Percentiles rank a stretch among this genome's conserved stretches.
Conservation (phyloP, 1,139 yeast species). For the Yamadazyma jaroonii region DNA sequence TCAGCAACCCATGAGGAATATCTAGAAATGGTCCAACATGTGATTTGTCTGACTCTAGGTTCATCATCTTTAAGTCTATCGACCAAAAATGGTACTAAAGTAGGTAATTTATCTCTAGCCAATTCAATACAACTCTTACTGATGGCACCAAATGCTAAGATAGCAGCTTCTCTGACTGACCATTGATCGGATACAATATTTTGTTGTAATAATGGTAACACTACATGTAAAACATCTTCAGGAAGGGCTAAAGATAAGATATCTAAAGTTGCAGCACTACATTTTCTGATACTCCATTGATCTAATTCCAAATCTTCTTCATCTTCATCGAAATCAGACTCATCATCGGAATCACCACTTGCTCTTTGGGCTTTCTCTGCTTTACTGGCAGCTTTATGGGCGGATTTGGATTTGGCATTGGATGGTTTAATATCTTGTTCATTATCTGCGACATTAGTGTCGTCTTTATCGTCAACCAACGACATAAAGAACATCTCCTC, state of each 20-base stretch:
- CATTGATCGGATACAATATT: conserved; percentile 69
- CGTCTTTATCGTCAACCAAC: conserved; percentile 67
- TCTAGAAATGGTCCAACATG: conserved; percentile 94
- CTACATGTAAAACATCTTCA: conserved; percentile 58
- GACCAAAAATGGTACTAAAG: conserved; percentile 79
- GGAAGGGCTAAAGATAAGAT: conserved; percentile 71
- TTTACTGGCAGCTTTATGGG: conserved; percentile 43
- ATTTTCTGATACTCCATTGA: conserved; percentile 90
- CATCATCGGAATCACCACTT: conserved; percentile 13
- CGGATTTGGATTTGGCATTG: conserved; percentile 64
- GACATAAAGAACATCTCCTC: conserved; percentile 74
- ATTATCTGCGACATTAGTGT: conserved; percentile 66
- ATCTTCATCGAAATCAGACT: conserved; percentile 36
- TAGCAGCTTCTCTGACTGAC: conserved; percentile 92
- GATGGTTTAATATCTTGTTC: conserved; percentile 87
- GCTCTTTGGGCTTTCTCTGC: conserved; percentile 8
- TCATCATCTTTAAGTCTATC: conserved; percentile 73
- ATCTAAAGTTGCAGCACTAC: conserved; percentile 92
- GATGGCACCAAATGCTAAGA: conserved; percentile 92
- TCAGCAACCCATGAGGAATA: conserved; percentile 78
- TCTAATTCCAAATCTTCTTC: conserved; percentile 61
- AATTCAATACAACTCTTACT: conserved; percentile 82
- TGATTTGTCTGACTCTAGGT: conserved; percentile 85
- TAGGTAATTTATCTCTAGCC: conserved; percentile 71
- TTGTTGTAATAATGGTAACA: conserved; percentile 75